A percentile compares a stretch with the other conserved stretches of the same genome.
Conservation (phyloP, 1,284 basidiomycete genomes). For the Cryptococcus hybrid region DNA sequence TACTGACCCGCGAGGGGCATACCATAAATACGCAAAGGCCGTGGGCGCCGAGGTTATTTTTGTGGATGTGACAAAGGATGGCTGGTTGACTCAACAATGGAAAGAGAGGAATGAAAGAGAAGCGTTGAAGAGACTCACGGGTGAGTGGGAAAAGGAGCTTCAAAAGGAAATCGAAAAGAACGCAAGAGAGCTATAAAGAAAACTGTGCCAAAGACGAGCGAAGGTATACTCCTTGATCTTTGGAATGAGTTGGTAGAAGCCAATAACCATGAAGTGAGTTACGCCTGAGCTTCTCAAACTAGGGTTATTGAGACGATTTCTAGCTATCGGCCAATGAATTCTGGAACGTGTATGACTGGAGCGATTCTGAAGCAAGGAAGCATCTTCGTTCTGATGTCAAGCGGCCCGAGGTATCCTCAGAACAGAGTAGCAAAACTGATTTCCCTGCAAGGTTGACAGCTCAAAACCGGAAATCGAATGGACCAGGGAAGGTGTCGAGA, state of each 20-base stretch:
- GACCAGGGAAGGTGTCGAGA: constrained; percentile 36
- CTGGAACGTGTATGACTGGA: constrained; percentile 37
- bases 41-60: constrained; percentile 21
- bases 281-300: background rate
- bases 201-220: constrained; percentile 20
- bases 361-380: constrained; percentile 18
- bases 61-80: constrained; percentile 37
- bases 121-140: constrained; percentile 29
- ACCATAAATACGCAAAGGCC: constrained; percentile 33
- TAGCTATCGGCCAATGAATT: constrained; percentile 28
- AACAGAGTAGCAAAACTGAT: background rate
- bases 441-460: background rate
- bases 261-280: constrained; percentile 28
- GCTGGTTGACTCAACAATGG: constrained; percentile 39
- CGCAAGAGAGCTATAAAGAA: constrained; percentile 8
- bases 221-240: constrained; percentile 28
- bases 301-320: background rate
- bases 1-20: constrained; percentile 36
- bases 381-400: constrained; percentile 15
- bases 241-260: constrained; percentile 38
- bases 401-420: constrained; percentile 4
- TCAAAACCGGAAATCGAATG: constrained; percentile 15
- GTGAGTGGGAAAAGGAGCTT: constrained; percentile 21
- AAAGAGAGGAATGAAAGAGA: constrained; percentile 29
- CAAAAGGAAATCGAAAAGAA: constrained; percentile 17